Conservation (phyloP, 345 rosid species). For the rapeseed (Brassica napus) region Da-Ae NC_063441.1:20871501-20872000, state of each 20-base stretch:
- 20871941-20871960: constrained; percentile 57
- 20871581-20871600: constrained; percentile 89
- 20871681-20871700: constrained; percentile 78
- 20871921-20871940: constrained; percentile 80
- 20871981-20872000: background rate
- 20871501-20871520: constrained; percentile 89
- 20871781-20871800: constrained; percentile 60
- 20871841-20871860: constrained; percentile 88
- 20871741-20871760: background rate
- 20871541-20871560: constrained; percentile 81
- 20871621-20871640: constrained; percentile 78
- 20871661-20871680: constrained; percentile 88
- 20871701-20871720: constrained; percentile 68
- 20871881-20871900: constrained; percentile 92
- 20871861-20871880: constrained; percentile 84
- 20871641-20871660: constrained; percentile 88
- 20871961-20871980: background rate
- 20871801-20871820: constrained; percentile 92
- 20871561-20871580: constrained; percentile 83
- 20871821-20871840: constrained; percentile 82
- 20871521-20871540: constrained; percentile 95
- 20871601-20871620: constrained; percentile 89
- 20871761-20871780: background rate
- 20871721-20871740: constrained; percentile 9
- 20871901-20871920: constrained; percentile 93